Evolutionary conservation across 768 basidiomycete species (phyloP), one percentile per base, ranked within the genome.

Genomic region (Rhizopogon rudus): DNA sequence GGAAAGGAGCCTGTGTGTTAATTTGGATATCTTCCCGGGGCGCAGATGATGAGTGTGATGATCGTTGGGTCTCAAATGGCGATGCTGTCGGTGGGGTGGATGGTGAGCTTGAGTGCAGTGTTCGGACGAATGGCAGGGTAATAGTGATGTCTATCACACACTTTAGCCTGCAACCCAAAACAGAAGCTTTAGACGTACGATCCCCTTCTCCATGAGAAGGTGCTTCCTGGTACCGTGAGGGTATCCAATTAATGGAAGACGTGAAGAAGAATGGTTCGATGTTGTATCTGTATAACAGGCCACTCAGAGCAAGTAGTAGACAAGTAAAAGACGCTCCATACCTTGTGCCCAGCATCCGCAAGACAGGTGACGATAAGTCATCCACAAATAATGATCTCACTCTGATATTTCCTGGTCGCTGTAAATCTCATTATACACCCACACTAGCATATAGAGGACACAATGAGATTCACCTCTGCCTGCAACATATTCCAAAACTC

Each of bases 251-350:
- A 2, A 82, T 64, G 2, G 82, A 80, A 1, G 82, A 84, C 0
- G 82, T 81, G 63, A 84, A 86, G 62, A 80, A 86, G 65, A 86
- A 84, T 0, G 84, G 84, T 57, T 85, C 84, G 54, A 85, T 71
- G 42, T 72, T 71, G 54, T 80, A 82, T 63, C 83, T 73, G 20
- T 6, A 28, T 8, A 35, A 4, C 5, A 54, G 12, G 12, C 43
- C 22, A 28, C 1, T 44, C 45, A 45, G 35, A 25, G 1, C 41
- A 8, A 40, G 16, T 31, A 40, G 16, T 31, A 3, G 3, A 12
- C 22, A 40, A 14, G 17, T 5, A 33, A 39, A 12, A 48, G 41
- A 48, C 0, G 6, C 39, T 1, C 60, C 73, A 51, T 58, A 83
- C 84, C 64, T 81, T 41, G 78, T 72, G 7, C 84, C 83, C 6